A percentile compares a stretch with the other conserved stretches of the same genome.
Conservation (phyloP, 2,329 filamentous ascomycete species). For the Fusarium annulatum region DNA sequence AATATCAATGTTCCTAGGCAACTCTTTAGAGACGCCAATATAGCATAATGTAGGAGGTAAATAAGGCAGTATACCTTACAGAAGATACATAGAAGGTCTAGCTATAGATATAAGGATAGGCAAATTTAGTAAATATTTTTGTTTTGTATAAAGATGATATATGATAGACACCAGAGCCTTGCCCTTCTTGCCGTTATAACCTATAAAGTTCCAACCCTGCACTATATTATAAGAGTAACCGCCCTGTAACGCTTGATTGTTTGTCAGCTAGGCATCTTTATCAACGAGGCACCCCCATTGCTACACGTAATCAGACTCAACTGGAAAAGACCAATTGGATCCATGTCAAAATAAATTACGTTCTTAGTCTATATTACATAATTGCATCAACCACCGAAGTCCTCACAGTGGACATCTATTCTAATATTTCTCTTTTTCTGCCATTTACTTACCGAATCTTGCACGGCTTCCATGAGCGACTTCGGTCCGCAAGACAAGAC, state of each 20-base stretch:
- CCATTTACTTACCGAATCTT: not conserved
- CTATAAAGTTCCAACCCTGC: not conserved
- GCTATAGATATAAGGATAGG: rapidly evolving
- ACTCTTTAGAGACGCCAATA: not conserved
- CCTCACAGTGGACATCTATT: not conserved
- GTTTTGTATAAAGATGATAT: not conserved
- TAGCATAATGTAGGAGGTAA: not conserved
- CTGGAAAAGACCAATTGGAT: rapidly evolving
- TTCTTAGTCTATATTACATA: rapidly evolving
- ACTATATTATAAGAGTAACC: too few relatives aligned
- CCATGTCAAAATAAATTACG: rapidly evolving
- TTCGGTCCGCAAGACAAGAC: not conserved
- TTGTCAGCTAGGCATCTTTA: too few relatives aligned
- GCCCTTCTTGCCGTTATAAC: not conserved
- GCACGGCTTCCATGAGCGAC: not conserved
- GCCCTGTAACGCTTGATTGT: too few relatives aligned
- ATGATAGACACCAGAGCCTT: not conserved
- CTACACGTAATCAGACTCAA: too few relatives aligned
- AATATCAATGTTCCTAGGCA: rapidly evolving
- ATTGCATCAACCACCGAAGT: not conserved
- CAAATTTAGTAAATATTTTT: rapidly evolving
- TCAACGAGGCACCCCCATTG: too few relatives aligned
- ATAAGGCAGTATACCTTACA: rapidly evolving
- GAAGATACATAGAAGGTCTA: too few relatives aligned
- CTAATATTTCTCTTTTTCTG: not conserved